Conservation (phyloP, 1,284 basidiomycete genomes). For the Gomphus bonarii region DNA sequence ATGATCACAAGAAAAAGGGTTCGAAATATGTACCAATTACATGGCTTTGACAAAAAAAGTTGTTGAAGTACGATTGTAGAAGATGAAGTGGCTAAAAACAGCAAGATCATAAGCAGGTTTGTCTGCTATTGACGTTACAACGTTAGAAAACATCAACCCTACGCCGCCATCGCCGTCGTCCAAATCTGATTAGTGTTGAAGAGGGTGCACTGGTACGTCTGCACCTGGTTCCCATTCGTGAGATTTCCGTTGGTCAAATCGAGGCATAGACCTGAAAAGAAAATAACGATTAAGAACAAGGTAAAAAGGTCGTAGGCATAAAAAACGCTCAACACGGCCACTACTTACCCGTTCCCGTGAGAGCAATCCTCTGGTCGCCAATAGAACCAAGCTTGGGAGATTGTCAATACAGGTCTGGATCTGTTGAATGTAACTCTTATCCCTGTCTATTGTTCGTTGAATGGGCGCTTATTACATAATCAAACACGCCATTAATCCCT, state of each 20-base stretch:
- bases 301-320: not conserved
- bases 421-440: no score
- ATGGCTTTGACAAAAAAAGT: no score
- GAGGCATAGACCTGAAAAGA: not conserved
- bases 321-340: not conserved
- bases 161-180: not conserved
- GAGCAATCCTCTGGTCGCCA: not conserved
- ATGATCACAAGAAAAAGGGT: no score
- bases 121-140: not conserved
- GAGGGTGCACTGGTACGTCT: not conserved
- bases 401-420: not conserved
- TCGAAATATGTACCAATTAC: no score
- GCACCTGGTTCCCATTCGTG: not conserved
- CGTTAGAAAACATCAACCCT: no score
- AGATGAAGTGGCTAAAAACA: no score
- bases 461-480: no score
- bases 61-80: no score
- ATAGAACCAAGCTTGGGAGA: slow-evolving; percentile 1
- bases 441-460: no score
- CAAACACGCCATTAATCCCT: no score
- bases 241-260: not conserved
- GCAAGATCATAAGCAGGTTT: not conserved
- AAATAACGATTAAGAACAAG: not conserved
- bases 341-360: not conserved
- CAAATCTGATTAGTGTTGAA: not conserved